Conservation (phyloP, 2,329 filamentous ascomycete species). For the Penicillium sp. region DNA sequence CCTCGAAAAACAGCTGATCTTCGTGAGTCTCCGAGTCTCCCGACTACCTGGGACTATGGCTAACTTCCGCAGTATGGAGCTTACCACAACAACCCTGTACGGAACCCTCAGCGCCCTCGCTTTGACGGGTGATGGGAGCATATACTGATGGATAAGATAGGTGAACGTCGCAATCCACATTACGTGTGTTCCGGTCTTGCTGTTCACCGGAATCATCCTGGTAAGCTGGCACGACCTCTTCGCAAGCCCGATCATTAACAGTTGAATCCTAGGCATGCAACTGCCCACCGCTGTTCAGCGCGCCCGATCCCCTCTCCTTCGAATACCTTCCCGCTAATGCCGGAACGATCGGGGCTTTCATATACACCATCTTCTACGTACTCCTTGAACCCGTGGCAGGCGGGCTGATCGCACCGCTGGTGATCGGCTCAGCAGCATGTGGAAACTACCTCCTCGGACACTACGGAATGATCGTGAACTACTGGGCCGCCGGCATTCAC, state of each 20-base stretch:
- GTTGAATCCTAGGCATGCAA: conserved; percentile 54
- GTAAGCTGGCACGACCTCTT: conserved; percentile 42
- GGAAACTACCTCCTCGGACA: conserved; percentile 71
- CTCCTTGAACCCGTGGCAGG: conserved; percentile 94
- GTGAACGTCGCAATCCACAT: conserved; percentile 65
- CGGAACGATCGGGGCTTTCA: conserved; percentile 55
- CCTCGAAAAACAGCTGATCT: conserved; percentile 65
- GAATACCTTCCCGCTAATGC: conserved; percentile 60
- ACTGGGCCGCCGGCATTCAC: conserved; percentile 67
- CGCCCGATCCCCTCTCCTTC: conserved; percentile 55
- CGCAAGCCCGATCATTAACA: background rate
- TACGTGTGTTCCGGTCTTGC: conserved; percentile 60
- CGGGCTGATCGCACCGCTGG: conserved; percentile 69
- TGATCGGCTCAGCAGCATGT: conserved; percentile 71
- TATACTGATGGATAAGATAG: conserved; percentile 37
- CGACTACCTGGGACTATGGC: conserved; percentile 6
- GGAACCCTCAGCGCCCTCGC: conserved; percentile 8
- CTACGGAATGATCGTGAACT: conserved; percentile 60
- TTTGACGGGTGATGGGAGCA: conserved; percentile 13
- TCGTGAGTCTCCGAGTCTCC: conserved; percentile 50
- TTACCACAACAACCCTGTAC: conserved; percentile 64
- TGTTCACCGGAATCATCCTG: conserved; percentile 59
- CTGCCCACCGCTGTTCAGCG: conserved; percentile 50
- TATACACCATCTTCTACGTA: conserved; percentile 79
- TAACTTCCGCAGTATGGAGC: conserved; percentile 57